These are phyloP conservation scores for Pseudoscleropodium purum DNA, from an alignment of 225 moss, liverwort and hornwort genomes.

Conservation along the genomic window DNA sequence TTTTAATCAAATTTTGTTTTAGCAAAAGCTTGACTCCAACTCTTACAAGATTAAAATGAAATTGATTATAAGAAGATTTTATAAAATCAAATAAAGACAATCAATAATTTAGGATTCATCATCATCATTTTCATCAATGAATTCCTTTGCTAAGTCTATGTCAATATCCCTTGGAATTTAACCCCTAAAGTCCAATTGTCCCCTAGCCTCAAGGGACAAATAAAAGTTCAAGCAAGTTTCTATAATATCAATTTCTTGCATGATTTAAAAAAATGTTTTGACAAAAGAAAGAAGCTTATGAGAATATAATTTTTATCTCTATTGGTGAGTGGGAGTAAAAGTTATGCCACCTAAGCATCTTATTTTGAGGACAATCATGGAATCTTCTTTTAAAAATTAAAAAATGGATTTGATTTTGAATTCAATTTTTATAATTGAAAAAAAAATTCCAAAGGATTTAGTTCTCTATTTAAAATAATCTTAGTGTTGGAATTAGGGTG, in stretches of 20 bases:
- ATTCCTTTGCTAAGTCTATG: neutral
- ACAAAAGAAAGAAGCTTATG: too few relatives aligned
- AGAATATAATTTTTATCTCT: too few relatives aligned
- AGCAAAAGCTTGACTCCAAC: neutral
- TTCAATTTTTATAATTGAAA: too few relatives aligned
- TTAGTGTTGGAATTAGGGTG: accelerated
- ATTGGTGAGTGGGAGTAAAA: neutral
- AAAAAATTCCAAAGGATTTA: too few relatives aligned
- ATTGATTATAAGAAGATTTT: neutral
- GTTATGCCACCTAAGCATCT: neutral
- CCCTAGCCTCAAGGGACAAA: neutral
- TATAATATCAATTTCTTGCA: too few relatives aligned
- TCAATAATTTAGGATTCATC: accelerated
- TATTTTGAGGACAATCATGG: neutral
- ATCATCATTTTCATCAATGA: neutral
- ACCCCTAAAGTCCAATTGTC: neutral
- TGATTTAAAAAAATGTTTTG: neutral
- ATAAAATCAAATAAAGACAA: neutral
- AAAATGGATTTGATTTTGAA: too few relatives aligned
- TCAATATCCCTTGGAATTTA: neutral
- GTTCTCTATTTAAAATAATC: accelerated
- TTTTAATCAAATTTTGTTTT: too few relatives aligned
- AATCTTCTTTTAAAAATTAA: too few relatives aligned
- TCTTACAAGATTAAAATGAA: neutral
- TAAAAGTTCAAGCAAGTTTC: neutral